These are phyloP conservation scores for Nicotiana knightiana DNA, from an alignment of 257 asterid species.

Conservation along the genomic window DNA sequence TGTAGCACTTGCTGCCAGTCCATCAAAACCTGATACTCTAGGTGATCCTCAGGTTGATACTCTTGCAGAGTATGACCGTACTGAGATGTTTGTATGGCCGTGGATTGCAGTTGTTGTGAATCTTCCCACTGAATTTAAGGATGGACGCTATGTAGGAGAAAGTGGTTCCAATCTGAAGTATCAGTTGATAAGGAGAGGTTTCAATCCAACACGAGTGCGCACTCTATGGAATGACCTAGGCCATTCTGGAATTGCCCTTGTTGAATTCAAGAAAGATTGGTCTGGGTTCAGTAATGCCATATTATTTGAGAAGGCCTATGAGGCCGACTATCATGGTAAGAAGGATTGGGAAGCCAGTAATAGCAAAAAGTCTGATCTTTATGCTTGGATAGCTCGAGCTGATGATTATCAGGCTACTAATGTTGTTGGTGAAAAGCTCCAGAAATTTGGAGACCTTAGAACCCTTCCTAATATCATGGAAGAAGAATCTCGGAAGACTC, in stretches of 20 bases:
- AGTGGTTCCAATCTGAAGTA: constrained; percentile 79
- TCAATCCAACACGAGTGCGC: constrained; percentile 67
- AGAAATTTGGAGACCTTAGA: constrained; percentile 76
- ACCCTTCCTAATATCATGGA: constrained; percentile 69
- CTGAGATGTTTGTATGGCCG: constrained; percentile 93
- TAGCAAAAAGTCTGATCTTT: constrained; percentile 37
- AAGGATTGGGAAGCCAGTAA: constrained; percentile 48
- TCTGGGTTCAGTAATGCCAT: constrained; percentile 68
- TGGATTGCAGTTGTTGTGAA: constrained; percentile 79
- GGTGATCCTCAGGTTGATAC: constrained; percentile 28
- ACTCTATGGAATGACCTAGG: constrained; percentile 75
- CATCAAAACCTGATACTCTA: constrained; percentile 33
- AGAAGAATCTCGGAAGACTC: constrained; percentile 69
- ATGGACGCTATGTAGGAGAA: constrained; percentile 61
- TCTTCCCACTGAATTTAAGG: constrained; percentile 47
- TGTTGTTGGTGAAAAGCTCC: constrained; percentile 70
- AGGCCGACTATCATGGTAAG: constrained; percentile 66
- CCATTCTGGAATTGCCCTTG: constrained; percentile 78
- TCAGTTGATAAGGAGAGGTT: constrained; percentile 45
- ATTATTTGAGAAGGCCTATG: constrained; percentile 70
- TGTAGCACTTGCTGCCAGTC: constrained; percentile 29
- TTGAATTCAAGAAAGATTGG: constrained; percentile 84
- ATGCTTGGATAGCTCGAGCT: constrained; percentile 89
- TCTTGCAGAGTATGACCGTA: constrained; percentile 47
- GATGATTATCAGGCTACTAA: constrained; percentile 58